These are phyloP conservation scores for Amanita polypyramis DNA, from an alignment of 768 basidiomycete genomes.

Conservation along the genomic window DNA sequence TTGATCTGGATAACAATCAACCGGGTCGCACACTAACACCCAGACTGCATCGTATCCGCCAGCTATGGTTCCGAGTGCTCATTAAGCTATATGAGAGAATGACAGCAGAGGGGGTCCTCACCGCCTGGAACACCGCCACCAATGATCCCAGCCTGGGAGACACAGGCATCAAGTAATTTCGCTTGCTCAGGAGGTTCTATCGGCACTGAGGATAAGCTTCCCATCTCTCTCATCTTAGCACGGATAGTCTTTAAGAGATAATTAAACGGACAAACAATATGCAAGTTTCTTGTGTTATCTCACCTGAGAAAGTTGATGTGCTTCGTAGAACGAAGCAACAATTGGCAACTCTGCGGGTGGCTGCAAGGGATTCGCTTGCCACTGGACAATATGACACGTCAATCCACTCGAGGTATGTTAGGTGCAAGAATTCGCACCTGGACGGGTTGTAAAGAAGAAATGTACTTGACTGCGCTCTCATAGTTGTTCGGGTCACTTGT, in stretches of 20 bases:
- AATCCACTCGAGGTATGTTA: neutral
- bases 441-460: slow-evolving; percentile 47
- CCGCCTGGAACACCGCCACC: slow-evolving; percentile 97
- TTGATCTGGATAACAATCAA: slow-evolving; percentile 31
- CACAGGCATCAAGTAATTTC: slow-evolving; percentile 65
- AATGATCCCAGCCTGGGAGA: slow-evolving; percentile 72
- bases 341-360: slow-evolving; percentile 32
- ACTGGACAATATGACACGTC: slow-evolving; percentile 24
- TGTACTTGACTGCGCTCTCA: slow-evolving; percentile 45
- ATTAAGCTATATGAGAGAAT: neutral
- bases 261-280: slow-evolving; percentile 1
- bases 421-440: slow-evolving; percentile 28
- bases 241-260: slow-evolving; percentile 54
- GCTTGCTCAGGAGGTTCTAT: slow-evolving; percentile 92
- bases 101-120: slow-evolving; percentile 25
- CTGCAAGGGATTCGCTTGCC: slow-evolving; percentile 48
- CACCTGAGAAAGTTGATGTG: slow-evolving; percentile 50
- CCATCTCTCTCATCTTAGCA: slow-evolving; percentile 76
- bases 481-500: slow-evolving; percentile 40
- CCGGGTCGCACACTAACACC: slow-evolving; percentile 71
- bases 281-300: slow-evolving; percentile 7
- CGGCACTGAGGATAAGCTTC: slow-evolving; percentile 59
- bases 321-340: slow-evolving; percentile 46
- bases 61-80: slow-evolving; percentile 35
- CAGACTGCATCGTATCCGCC: slow-evolving; percentile 97